Conservation (phyloP, 805 yeast genomes). For the Pichia rugopelliculosa region DNA sequence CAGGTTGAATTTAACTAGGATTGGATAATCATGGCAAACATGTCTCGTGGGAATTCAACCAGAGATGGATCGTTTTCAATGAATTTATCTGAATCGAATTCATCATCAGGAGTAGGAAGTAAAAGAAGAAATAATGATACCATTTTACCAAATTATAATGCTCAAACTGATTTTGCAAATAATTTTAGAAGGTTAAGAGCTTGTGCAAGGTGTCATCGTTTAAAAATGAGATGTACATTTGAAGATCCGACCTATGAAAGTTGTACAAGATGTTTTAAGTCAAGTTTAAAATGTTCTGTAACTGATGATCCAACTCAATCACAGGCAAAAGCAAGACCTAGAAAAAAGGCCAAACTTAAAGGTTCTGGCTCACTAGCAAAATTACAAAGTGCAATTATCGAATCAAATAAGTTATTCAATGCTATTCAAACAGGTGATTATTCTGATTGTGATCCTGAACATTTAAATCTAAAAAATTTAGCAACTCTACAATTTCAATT, state of each 20-base stretch:
- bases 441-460: constrained; percentile 14
- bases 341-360: constrained; percentile 24
- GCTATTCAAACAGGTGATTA: constrained; percentile 15
- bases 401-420: constrained; percentile 20
- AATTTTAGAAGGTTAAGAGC: constrained; percentile 43
- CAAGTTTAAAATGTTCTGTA: constrained; percentile 40
- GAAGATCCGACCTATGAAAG: constrained; percentile 37
- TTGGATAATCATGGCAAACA: not conserved
- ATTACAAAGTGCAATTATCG: constrained; percentile 23
- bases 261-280: constrained; percentile 40
- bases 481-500: constrained; percentile 24
- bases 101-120: not conserved
- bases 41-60: not conserved
- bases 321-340: constrained; percentile 31
- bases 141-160: not conserved
- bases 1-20: not conserved
- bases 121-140: constrained; percentile 3
- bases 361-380: constrained; percentile 23
- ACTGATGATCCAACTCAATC: constrained; percentile 45
- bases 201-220: constrained; percentile 48
- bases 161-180: constrained; percentile 30
- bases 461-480: constrained; percentile 16
- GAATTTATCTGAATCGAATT: not conserved
- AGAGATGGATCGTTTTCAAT: not conserved
- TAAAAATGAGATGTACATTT: constrained; percentile 46